These are phyloP conservation scores for Termitomyces sp. DNA, from an alignment of 1,284 basidiomycete species.

Conservation along the genomic window DNA sequence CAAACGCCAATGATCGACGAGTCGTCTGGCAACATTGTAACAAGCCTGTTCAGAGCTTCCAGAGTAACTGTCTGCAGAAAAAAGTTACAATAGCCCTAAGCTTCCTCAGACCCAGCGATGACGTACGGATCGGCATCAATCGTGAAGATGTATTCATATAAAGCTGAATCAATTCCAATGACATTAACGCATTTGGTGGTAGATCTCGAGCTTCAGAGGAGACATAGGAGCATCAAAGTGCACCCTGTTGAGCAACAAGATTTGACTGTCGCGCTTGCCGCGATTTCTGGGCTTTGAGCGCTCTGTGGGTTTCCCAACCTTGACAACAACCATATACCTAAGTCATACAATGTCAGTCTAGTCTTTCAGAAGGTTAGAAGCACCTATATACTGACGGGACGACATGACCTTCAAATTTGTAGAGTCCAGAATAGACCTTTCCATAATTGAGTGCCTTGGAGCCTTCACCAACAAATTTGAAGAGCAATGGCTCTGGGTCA, in stretches of 20 bases:
- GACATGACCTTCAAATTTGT: conserved; percentile 92
- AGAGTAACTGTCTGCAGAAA: conserved; percentile 70
- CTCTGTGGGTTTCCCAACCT: conserved; percentile 95
- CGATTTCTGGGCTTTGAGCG: conserved; percentile 90
- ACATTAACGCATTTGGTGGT: conserved; percentile 99
- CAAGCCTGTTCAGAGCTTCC: conserved; percentile 86
- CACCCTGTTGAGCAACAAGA: conserved; percentile 92
- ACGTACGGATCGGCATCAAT: conserved; percentile 94
- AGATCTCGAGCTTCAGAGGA: conserved; percentile 94
- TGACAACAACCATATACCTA: conserved; percentile 96
- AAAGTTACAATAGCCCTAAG: not conserved
- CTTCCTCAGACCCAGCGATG: not conserved
- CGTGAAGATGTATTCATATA: conserved; percentile 97
- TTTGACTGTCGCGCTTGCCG: conserved; percentile 96
- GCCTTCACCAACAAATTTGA: conserved; percentile 91
- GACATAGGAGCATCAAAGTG: conserved; percentile 98
- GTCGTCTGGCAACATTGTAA: conserved; percentile 85
- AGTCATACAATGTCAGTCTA: no score
- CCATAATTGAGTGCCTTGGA: conserved; percentile 96
- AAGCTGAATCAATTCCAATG: conserved; percentile 96
- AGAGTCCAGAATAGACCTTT: conserved; percentile 97
- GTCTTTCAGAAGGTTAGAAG: no score
- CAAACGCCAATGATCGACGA: conserved; percentile 93
- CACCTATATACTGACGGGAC: no score
- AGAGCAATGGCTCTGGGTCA: conserved; percentile 93